Base-by-base conservation (phyloP, 2,329 filamentous ascomycete genomes). In the Didymellaceae sp. region DNA sequence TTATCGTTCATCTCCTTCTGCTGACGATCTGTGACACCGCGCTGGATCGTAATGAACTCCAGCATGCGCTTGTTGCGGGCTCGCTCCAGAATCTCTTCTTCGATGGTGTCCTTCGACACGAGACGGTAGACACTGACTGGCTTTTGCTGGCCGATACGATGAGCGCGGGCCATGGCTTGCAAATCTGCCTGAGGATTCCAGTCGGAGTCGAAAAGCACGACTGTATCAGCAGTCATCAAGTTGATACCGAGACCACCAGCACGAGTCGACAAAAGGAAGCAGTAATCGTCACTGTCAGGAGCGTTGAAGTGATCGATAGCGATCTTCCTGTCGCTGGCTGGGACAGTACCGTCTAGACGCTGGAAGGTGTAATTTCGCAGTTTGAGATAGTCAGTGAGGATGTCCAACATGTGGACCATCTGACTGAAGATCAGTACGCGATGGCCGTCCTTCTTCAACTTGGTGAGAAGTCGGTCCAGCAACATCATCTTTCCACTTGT, bases 401-500 rank as follows among this genome's bases (percentile, higher is more conserved):
- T 94, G 67, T 99, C 92, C 17, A 99, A 83, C 89, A 99, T 97
- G 70, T 91, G 95, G 26, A 99, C 95, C 94, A 99, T 99, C 71
- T 99, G 94, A 72, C 93, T 97, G 79, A 99, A 99, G 59, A 99
- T 97, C 57, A 99, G 78, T 10, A 99, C 95, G 45, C 94, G 90
- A 74, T 99, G 94, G 38, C 90, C 91, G 67, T 99, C 94, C 61
- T 88, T 90, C 73, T 89, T 96, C 59, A 99, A 78, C 75, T 99
- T 99, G 5, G 89, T 88, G 9, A 99, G 82, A n/a, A 99, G 85
- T 70, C 92, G 91, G 65, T 99, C 94, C 6, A 99, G 84, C 39
- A 99, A 81, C 91, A 97, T 97, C 94, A 99, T 97, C 77, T 99
- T 99, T 62, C 95, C 95, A 75, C 94, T 99, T 70, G 91, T 96